Conservation (phyloP, 108 stramenopile species). For the Conticribra weissflogii region DNA sequence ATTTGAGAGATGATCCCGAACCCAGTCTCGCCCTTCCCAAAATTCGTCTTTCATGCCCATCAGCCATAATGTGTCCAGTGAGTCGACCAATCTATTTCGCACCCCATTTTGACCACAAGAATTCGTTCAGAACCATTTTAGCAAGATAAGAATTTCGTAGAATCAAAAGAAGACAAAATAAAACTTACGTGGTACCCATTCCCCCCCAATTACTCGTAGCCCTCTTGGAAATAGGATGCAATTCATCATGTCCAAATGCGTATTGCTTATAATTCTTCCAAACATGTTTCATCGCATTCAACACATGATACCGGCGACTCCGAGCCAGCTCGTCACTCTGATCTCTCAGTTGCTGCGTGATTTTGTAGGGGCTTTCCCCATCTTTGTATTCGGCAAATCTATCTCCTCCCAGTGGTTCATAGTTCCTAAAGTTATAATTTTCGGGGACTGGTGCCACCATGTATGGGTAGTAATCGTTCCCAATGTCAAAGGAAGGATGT, state of each 20-base stretch:
- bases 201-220: constrained; percentile 80
- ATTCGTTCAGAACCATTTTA: too few species aligned
- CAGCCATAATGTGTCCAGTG: constrained; percentile 96
- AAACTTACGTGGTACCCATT: constrained; percentile 81
- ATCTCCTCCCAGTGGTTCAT: constrained; percentile 35
- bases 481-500: not conserved
- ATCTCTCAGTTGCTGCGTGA: constrained; percentile 8
- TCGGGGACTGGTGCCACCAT: constrained; percentile 25
- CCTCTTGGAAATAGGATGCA: constrained; percentile 59
- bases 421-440: constrained; percentile 27
- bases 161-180: too few species aligned
- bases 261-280: constrained; percentile 74
- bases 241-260: constrained; percentile 87
- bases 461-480: constrained; percentile 28
- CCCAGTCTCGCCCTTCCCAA: constrained; percentile 86
- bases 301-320: constrained; percentile 62
- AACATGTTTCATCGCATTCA: constrained; percentile 75
- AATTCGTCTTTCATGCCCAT: constrained; percentile 97
- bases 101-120: not conserved
- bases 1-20: constrained; percentile 64
- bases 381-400: constrained; percentile 45
- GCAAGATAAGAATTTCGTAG: too few species aligned
- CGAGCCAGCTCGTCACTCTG: constrained; percentile 62
- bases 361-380: constrained; percentile 29
- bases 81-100: constrained; percentile 84